phyloP scores from a whole-genome alignment of 495 filamentous ascomycete genomes.

The Penicillium cosmopolitanum region DNA sequence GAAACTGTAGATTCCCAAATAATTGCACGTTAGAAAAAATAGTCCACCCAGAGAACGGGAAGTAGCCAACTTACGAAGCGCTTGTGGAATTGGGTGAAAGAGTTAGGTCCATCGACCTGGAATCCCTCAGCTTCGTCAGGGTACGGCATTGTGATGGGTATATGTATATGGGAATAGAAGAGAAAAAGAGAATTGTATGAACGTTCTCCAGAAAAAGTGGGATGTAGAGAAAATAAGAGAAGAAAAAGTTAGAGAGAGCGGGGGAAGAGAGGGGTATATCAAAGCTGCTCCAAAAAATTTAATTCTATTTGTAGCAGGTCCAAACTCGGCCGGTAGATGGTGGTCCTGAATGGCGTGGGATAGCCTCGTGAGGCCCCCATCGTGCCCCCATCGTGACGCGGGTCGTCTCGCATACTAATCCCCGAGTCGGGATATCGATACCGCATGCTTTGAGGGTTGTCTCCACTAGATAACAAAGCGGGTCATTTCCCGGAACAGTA shows the following conservation, averaged over 20 bases:
- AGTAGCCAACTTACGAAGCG: conserved; percentile 52
- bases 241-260: not conserved
- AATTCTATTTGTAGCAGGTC: conserved; percentile 1
- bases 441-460: conserved; percentile 3
- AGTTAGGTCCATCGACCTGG: conserved; percentile 63
- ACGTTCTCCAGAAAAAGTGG: not conserved
- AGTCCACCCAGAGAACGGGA: not conserved
- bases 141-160: conserved; percentile 62
- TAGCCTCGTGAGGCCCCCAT: not conserved
- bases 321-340: not conserved
- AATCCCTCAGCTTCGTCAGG: conserved; percentile 79
- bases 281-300: conserved; percentile 3
- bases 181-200: not conserved
- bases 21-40: not conserved
- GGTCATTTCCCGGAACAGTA: not conserved
- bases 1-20: conserved; percentile 55
- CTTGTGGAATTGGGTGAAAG: conserved; percentile 66
- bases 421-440: conserved; percentile 9
- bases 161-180: conserved; percentile 4
- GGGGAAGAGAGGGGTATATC: conserved; percentile 14
- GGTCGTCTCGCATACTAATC: conserved; percentile 1
- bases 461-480: conserved; percentile 12
- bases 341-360: not conserved
- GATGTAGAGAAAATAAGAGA: not conserved
- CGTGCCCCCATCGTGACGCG: not conserved